These are phyloP conservation scores for Lasiosphaeris hirsuta DNA, from an alignment of 495 filamentous ascomycete species.

Conservation along the genomic window DNA sequence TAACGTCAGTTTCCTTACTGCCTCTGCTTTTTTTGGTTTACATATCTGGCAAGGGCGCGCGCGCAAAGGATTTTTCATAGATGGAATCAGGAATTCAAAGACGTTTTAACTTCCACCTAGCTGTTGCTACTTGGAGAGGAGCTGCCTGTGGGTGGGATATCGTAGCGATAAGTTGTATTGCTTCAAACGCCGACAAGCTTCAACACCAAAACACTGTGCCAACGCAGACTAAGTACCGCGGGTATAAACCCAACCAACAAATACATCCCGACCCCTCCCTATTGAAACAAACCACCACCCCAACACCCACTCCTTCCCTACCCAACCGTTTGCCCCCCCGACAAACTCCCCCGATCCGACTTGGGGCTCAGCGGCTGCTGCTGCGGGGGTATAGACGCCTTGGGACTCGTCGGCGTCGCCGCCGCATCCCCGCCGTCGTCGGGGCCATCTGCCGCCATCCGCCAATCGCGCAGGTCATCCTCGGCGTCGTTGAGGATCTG, in stretches of 20 bases:
- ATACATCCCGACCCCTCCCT: neutral
- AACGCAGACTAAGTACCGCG: too few relatives aligned
- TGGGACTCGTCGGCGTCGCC: neutral
- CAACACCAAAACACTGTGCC: too few relatives aligned
- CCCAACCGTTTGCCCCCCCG: neutral
- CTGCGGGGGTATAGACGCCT: neutral
- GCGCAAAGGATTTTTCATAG: too few relatives aligned
- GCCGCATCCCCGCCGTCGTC: neutral
- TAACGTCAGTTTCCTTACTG: neutral
- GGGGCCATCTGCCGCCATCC: conserved; percentile 27
- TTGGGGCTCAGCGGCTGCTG: neutral
- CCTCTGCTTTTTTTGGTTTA: neutral
- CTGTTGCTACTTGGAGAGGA: too few relatives aligned
- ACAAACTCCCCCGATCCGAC: conserved; percentile 2
- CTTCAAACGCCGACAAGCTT: too few relatives aligned
- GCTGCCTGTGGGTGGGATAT: too few relatives aligned
- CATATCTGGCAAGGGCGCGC: neutral
- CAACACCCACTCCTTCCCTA: neutral
- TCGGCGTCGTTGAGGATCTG: conserved; percentile 92
- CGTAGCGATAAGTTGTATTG: too few relatives aligned
- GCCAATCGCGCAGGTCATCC: conserved; percentile 76
- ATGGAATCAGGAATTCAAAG: too few relatives aligned
- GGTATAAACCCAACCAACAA: neutral
- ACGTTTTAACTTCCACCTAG: too few relatives aligned
- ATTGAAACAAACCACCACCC: neutral